Percentiles rank a stretch among this genome's conserved stretches.
These are phyloP conservation scores for Penicillium arizonense DNA, from an alignment of 495 filamentous ascomycete species.

Conservation along the genomic window DNA sequence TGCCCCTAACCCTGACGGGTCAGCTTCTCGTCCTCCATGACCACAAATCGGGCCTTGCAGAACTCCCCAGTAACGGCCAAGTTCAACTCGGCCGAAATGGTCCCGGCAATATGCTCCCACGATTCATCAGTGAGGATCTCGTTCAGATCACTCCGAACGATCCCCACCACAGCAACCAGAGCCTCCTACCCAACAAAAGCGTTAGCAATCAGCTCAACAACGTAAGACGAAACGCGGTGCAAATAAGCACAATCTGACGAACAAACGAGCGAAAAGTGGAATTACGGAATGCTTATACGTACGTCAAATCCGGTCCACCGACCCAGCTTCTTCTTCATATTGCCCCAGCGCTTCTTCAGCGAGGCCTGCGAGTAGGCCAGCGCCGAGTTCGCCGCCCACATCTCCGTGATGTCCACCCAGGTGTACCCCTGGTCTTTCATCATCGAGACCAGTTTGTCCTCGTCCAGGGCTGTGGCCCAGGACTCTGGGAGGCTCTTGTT, in stretches of 20 bases:
- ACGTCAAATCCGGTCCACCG: constrained; percentile 1
- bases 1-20: too few relatives aligned
- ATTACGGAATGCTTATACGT: neutral
- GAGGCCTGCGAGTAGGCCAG: neutral
- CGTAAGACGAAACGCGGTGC: neutral
- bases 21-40: neutral
- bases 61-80: neutral
- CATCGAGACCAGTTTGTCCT: constrained; percentile 1
- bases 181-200: neutral
- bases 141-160: neutral
- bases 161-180: neutral
- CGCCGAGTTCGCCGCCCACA: neutral
- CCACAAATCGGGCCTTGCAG: neutral
- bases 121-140: too few relatives aligned
- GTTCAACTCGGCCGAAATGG: neutral
- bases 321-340: neutral
- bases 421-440: neutral
- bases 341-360: neutral
- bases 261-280: neutral
- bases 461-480: neutral
- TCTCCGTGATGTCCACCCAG: too few relatives aligned
- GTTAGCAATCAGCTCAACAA: neutral
- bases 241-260: too few relatives aligned
- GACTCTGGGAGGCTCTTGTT: neutral
- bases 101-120: neutral